Conservation (phyloP, 2,329 filamentous ascomycete species). For the Celoporthe dispersa region DNA sequence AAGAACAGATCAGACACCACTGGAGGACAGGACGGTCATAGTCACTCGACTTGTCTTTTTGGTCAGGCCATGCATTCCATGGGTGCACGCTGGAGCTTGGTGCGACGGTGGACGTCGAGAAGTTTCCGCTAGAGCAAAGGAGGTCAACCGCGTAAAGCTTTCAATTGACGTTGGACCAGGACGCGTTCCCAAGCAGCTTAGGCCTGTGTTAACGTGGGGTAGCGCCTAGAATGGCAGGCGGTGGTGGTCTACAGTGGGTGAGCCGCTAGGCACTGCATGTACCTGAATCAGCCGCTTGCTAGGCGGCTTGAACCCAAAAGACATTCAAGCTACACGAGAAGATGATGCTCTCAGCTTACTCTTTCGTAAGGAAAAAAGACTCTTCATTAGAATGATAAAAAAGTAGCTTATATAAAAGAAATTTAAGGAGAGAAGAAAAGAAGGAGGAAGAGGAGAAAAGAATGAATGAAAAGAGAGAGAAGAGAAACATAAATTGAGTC, state of each 20-base stretch:
- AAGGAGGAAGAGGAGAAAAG: too few species aligned
- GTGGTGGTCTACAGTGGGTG: background rate
- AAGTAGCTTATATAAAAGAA: background rate
- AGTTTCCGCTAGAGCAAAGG: background rate
- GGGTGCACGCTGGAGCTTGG: slow-evolving; percentile 12
- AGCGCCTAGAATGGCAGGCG: slow-evolving; percentile 5
- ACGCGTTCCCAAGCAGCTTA: background rate
- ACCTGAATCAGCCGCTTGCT: background rate
- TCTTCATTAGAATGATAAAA: background rate
- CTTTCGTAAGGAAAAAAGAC: too few species aligned
- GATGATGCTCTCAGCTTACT: background rate
- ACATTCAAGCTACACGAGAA: background rate
- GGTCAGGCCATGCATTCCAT: background rate
- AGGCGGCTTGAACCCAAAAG: background rate
- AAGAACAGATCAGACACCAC: slow-evolving; percentile 16
- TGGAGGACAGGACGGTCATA: slow-evolving; percentile 10
- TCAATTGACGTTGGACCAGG: background rate
- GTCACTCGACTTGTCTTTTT: slow-evolving; percentile 2
- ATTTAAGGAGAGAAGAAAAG: background rate
- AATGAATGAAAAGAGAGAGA: background rate
- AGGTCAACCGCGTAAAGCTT: background rate
- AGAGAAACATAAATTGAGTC: background rate
- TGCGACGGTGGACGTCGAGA: background rate
- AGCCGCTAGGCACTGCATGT: background rate
- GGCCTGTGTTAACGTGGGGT: slow-evolving; percentile 4